phyloP scores from a whole-genome alignment of 495 filamentous ascomycete species.

The Penicillium paradoxum region DNA sequence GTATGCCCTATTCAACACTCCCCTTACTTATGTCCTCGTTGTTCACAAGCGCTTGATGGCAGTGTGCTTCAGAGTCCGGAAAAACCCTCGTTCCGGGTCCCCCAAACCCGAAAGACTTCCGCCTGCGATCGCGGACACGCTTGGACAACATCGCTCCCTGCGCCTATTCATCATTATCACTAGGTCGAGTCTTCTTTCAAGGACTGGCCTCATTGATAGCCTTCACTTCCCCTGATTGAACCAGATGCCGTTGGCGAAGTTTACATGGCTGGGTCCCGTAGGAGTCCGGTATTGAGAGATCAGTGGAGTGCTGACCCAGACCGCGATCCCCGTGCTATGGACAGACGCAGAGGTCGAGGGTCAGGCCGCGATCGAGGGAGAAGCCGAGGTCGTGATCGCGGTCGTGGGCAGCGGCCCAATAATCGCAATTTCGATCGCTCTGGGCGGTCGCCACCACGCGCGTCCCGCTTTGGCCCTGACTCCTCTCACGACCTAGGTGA shows the following conservation, averaged over 20 bases:
- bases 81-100: slow-evolving; percentile 38
- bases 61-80: slow-evolving; percentile 25
- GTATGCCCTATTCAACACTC: slow-evolving; percentile 12
- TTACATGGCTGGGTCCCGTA: slow-evolving; percentile 54
- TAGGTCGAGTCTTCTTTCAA: neutral
- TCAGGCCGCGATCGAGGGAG: slow-evolving; percentile 38
- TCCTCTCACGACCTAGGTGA: slow-evolving; percentile 28
- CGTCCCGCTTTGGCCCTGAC: slow-evolving; percentile 29
- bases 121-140: slow-evolving; percentile 30
- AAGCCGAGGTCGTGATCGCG: slow-evolving; percentile 31
- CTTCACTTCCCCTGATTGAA: slow-evolving; percentile 12
- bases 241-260: slow-evolving; percentile 42
- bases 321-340: slow-evolving; percentile 35
- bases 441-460: slow-evolving; percentile 37
- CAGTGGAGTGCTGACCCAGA: slow-evolving; percentile 49
- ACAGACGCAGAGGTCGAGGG: slow-evolving; percentile 37
- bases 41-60: slow-evolving; percentile 1
- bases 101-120: slow-evolving; percentile 29
- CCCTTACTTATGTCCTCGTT: slow-evolving; percentile 19
- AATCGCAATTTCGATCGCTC: slow-evolving; percentile 28
- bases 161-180: slow-evolving; percentile 8
- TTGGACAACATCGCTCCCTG: slow-evolving; percentile 15
- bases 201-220: slow-evolving; percentile 3
- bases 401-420: slow-evolving; percentile 28
- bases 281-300: slow-evolving; percentile 55